These are phyloP conservation scores for Avena insularis DNA, from an alignment of 176 grass and related monocot genomes.

Conservation along the genomic window DNA sequence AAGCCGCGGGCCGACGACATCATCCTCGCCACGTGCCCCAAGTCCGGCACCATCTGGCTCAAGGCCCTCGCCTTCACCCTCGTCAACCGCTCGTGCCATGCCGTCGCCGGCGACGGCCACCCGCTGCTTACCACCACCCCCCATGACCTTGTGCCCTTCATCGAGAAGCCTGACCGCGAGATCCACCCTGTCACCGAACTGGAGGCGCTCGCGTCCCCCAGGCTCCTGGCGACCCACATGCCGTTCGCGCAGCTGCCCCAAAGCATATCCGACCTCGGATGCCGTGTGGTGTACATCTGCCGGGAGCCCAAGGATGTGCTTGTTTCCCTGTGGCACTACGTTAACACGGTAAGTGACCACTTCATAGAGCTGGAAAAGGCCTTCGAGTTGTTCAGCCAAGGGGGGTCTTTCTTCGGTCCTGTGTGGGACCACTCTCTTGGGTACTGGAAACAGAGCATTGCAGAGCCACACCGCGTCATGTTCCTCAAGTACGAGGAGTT, in stretches of 20 bases:
- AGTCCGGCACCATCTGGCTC: constrained; percentile 56
- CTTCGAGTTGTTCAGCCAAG: background rate
- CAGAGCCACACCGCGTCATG: background rate
- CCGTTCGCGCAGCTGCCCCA: background rate
- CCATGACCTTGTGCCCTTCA: background rate
- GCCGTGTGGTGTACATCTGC: background rate
- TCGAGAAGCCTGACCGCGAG: background rate
- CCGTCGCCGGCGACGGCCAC: background rate
- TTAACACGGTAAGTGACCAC: background rate
- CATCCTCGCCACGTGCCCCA: constrained; percentile 26
- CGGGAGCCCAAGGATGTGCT: background rate
- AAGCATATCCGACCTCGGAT: background rate
- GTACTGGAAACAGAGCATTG: constrained; percentile 1
- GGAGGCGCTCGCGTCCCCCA: background rate
- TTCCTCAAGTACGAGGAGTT: background rate
- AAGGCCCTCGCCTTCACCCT: constrained; percentile 35
- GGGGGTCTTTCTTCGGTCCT: background rate
- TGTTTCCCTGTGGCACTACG: background rate
- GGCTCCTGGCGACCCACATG: background rate
- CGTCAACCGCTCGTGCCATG: background rate
- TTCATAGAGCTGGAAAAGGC: background rate
- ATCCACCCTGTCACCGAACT: background rate
- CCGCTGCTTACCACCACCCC: background rate
- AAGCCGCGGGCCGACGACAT: background rate
- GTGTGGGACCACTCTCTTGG: background rate